These are phyloP conservation scores for Neurospora sp. DNA, from an alignment of 495 filamentous ascomycete species.

Conservation along the genomic window DNA sequence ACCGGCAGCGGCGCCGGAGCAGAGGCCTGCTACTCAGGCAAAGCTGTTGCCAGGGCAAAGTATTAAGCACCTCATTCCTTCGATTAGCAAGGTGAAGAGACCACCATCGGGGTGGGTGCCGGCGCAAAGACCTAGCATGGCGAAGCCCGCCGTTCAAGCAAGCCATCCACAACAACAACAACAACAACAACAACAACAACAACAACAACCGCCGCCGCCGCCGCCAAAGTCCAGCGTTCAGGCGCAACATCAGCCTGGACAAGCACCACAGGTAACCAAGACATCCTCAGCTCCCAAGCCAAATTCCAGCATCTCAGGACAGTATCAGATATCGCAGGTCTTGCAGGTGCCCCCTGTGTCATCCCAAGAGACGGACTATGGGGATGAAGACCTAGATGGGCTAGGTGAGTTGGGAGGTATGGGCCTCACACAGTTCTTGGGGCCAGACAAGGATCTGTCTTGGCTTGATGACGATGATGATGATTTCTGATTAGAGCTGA, in stretches of 20 bases:
- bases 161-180: neutral
- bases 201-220: neutral
- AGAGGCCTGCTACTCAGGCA: neutral
- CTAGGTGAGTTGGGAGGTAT: slow-evolving; percentile 1
- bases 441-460: neutral
- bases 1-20: neutral
- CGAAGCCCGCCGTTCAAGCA: neutral
- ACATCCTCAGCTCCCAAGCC: neutral
- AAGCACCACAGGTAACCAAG: neutral
- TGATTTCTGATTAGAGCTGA: neutral
- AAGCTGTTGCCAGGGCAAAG: neutral
- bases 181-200: neutral
- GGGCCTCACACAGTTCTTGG: slow-evolving; percentile 1
- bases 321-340: neutral
- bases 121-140: neutral
- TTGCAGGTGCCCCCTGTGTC: neutral
- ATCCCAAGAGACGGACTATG: slow-evolving; percentile 35
- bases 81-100: neutral
- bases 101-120: neutral
- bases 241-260: neutral
- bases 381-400: slow-evolving; percentile 26
- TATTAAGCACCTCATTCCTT: neutral
- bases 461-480: neutral
- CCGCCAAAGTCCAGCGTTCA: neutral
- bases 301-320: neutral